Evolutionary conservation across 192 early-diverging fungal genomes (phyloP), one percentile per base, ranked within the genome.

Genomic region (Spizellomyces punctatus): DNA sequence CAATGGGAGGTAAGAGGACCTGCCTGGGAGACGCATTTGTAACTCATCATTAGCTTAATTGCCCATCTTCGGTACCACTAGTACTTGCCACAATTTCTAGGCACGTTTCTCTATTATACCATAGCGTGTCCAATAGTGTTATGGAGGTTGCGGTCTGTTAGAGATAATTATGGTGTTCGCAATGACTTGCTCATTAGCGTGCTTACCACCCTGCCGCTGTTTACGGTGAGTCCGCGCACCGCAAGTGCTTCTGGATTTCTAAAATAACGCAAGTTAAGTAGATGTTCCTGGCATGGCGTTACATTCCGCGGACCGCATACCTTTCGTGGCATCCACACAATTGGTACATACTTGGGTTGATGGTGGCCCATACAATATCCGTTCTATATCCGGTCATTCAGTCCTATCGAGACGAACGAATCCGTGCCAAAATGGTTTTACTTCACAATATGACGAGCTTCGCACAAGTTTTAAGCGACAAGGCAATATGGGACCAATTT

Each of bases 381-480:
- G 58, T 64, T 14, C 43, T 55, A 8, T n/a, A n/a, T 16, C 71
- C 71, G 3, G 41, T 64, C 36, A 19, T 57, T 54, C 71, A 43
- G 10, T 63, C 63, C 10, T 54, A 56, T 41, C 61, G 63, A 12
- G 45, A 46, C 22, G 71, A 64, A 12, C 63, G 46, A 8, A 16
- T 67, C 14, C 63, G 62, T 10, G 22, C 46, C 8, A 58, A 17
- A 17, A 60, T 57, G 45, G 42, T 45, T 3, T 67, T 74, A 21
- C 63, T 67, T 36, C 58, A 67, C 16, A 74, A 74, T 46, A 74
- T 67, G 72, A 59, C 66, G 12, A 60, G 64, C 17, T 74, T 74
- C 48, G 43, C 43, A 47, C 43, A 67, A 45, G 72, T 74, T 14
- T 49, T 74, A 17, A 67, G 9, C 19, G 72, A 74, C 17, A 46